These are phyloP conservation scores for Apophysomyces sp. DNA, from an alignment of 371 early-diverging fungal genomes.

Conservation along the genomic window DNA sequence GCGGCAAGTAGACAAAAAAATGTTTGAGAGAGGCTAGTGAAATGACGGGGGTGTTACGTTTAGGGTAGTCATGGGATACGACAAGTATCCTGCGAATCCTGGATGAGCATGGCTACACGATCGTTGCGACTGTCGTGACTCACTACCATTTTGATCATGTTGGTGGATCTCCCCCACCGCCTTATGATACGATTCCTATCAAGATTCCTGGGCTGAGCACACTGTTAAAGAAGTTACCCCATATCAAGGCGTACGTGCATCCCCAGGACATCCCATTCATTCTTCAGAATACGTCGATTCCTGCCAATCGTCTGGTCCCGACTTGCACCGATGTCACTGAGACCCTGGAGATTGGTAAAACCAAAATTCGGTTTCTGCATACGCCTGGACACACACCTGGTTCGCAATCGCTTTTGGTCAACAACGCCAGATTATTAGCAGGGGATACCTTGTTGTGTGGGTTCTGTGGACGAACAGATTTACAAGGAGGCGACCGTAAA, in stretches of 20 bases:
- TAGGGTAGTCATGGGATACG: slow-evolving; percentile 82
- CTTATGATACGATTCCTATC: slow-evolving; percentile 76
- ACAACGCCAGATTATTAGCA: slow-evolving; percentile 72
- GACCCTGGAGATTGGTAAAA: slow-evolving; percentile 53
- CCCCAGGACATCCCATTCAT: slow-evolving; percentile 75
- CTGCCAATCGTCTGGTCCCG: slow-evolving; percentile 53
- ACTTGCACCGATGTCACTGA: slow-evolving; percentile 61
- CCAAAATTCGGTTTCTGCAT: slow-evolving; percentile 69
- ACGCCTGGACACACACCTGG: slow-evolving; percentile 93
- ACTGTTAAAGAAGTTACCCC: slow-evolving; percentile 67
- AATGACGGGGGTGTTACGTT: not conserved
- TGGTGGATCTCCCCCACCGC: slow-evolving; percentile 76
- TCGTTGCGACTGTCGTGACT: slow-evolving; percentile 75
- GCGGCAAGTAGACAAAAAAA: slow-evolving; percentile 41
- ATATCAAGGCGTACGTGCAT: slow-evolving; percentile 73
- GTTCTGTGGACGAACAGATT: slow-evolving; percentile 77
- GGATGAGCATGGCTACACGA: slow-evolving; percentile 55
- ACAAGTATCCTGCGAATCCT: slow-evolving; percentile 71
- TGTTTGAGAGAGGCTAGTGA: slow-evolving; percentile 3
- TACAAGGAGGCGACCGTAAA: slow-evolving; percentile 66
- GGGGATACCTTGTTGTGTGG: slow-evolving; percentile 87
- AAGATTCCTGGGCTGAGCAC: slow-evolving; percentile 76
- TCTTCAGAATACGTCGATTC: slow-evolving; percentile 67
- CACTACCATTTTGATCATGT: slow-evolving; percentile 89
- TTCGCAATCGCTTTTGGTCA: slow-evolving; percentile 78